A percentile compares a stretch with the other conserved stretches of the same genome.
These are phyloP conservation scores for Rickenella mellea DNA, from an alignment of 768 basidiomycete genomes.

Conservation along the genomic window DNA sequence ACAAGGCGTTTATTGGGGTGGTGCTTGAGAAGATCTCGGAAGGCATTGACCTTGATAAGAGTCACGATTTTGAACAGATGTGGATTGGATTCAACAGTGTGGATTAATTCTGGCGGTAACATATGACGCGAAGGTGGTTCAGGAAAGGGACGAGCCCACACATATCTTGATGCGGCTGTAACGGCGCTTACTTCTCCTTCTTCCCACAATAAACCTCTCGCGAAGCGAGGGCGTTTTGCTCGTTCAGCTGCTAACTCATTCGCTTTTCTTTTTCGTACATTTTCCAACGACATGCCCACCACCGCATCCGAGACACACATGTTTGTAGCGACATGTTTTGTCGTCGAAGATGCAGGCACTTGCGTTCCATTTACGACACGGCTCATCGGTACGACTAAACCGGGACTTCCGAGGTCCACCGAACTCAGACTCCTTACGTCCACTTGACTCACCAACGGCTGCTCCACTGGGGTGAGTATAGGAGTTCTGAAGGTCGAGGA, in stretches of 20 bases:
- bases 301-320: conserved; percentile 14
- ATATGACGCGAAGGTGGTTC: conserved; percentile 6
- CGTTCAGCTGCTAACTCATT: conserved; percentile 2
- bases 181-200: conserved; percentile 11
- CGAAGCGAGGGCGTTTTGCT: conserved; percentile 3
- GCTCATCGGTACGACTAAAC: conserved; percentile 2
- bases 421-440: neutral
- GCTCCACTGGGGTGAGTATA: neutral
- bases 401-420: neutral
- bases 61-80: conserved; percentile 27
- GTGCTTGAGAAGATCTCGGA: conserved; percentile 15
- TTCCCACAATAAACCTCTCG: conserved; percentile 8
- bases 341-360: conserved; percentile 5
- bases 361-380: conserved; percentile 16
- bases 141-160: conserved; percentile 9
- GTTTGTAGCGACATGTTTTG: conserved; percentile 13
- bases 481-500: conserved; percentile 5
- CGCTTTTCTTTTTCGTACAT: neutral
- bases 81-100: conserved; percentile 8
- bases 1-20: conserved; percentile 33
- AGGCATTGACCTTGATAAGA: conserved; percentile 23
- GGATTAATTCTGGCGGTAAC: neutral
- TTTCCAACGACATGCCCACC: neutral
- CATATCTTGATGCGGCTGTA: conserved; percentile 6
- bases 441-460: neutral